Base-by-base conservation (phyloP, 2,329 filamentous ascomycete species). In the Aspergillus novoparasiticus region DNA sequence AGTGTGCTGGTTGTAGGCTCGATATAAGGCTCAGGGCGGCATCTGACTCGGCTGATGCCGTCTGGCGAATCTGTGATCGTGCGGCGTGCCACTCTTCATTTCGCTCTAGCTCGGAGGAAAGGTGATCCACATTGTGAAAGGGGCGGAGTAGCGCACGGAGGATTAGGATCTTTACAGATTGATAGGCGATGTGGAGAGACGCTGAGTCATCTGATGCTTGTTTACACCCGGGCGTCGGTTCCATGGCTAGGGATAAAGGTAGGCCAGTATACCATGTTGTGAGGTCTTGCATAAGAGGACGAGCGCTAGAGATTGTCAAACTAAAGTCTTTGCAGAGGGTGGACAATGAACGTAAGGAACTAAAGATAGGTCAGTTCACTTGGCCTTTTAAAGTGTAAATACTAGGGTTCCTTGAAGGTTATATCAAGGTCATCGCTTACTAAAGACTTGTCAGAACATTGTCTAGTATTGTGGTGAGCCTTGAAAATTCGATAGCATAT, bases 111-210 rank as follows among this genome's bases (percentile, higher is more conserved):
- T 51, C 21, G 14, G 48, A n/a, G 6, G 28, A 10, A 51, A 3
- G 28, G 16, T 34, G 34, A 36, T 39, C 16, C 26, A 26, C 9
- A n/a, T 28, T 50, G 12, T 53, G 53, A 32, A 59, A 59, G 2
- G 57, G 57, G 6, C 57, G 57, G 11, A 59, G 57, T 19, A 59
- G n/a, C n/a, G 57, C 57, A n/a, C 45, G 57, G 14, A 59, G 34
- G 19, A 59, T 32, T 11, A 51, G 46, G 34, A 59, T 41, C 43
- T 59, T 50, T 6, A 59, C 28, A 2, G 57, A 39, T 26, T 59
- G 43, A 26, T 50, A 59, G 30, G 57, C 57, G 21, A 59, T 26
- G 8, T 59, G 28, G 9, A 59, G 16, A 26, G 57, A 59, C 6
- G 57, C 57, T 28, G 45, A 50, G 36, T 51, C 32, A 12, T 36